Evolutionary conservation across 495 filamentous ascomycete genomes (phyloP).

Genomic region (Talaromyces proteolyticus): DNA sequence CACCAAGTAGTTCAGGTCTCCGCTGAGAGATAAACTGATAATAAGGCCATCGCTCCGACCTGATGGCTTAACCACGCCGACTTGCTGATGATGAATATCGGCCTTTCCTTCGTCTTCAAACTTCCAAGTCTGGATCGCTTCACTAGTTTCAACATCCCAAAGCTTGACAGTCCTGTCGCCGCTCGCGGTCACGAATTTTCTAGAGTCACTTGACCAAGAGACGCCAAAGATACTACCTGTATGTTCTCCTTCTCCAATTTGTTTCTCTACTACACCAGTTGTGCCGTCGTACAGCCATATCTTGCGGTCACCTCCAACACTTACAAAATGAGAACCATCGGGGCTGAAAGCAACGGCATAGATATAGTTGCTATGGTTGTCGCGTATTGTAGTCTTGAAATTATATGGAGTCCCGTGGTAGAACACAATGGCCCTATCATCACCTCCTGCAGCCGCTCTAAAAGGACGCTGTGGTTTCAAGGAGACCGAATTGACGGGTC

Average conservation of each 20-base stretch:
- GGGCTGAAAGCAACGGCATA: constrained; percentile 87
- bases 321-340: constrained; percentile 77
- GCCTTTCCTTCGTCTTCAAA: constrained; percentile 75
- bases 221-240: constrained; percentile 90
- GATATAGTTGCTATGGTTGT: constrained; percentile 81
- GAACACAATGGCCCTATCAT: constrained; percentile 86
- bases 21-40: constrained; percentile 80
- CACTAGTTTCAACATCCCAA: constrained; percentile 80
- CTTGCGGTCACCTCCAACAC: constrained; percentile 79
- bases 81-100: constrained; percentile 79
- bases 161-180: constrained; percentile 88
- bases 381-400: constrained; percentile 70
- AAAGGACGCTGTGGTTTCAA: constrained; percentile 86
- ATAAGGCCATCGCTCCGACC: constrained; percentile 79
- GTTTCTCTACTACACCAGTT: constrained; percentile 72
- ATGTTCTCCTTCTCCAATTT: constrained; percentile 79
- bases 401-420: constrained; percentile 93
- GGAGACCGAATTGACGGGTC: constrained; percentile 83
- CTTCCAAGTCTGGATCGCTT: constrained; percentile 73
- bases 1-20: constrained; percentile 84
- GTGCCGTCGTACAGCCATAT: constrained; percentile 96
- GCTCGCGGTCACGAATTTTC: constrained; percentile 82
- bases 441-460: constrained; percentile 82
- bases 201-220: constrained; percentile 86
- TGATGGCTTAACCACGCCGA: constrained; percentile 88